phyloP scores from a whole-genome alignment of 2,329 filamentous ascomycete genomes.

The Nothopassalora personata region DNA sequence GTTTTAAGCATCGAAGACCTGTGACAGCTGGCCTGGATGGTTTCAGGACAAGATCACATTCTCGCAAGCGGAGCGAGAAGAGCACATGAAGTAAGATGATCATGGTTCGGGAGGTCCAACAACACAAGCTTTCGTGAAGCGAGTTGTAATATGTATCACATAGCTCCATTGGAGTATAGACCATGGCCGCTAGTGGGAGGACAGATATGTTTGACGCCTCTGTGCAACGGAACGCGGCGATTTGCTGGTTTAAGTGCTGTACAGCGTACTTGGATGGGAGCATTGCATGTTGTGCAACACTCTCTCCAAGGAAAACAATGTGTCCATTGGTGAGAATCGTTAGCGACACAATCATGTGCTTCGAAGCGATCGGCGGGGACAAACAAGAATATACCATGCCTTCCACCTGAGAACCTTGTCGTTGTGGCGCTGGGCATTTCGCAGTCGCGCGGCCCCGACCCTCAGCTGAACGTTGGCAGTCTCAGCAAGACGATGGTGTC shows the following conservation, averaged over 20 bases:
- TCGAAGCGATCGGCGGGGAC: neutral
- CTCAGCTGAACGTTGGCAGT: neutral
- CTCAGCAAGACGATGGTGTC: neutral
- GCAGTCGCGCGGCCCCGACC: neutral
- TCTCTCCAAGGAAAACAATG: neutral
- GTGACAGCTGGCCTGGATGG: neutral
- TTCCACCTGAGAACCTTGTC: no score
- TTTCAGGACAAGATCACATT: neutral
- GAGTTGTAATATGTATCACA: neutral
- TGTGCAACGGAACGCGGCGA: neutral
- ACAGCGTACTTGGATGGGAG: neutral
- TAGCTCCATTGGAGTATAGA: neutral
- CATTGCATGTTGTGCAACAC: neutral
- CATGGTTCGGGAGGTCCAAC: neutral
- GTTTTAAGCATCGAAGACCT: conserved; percentile 10
- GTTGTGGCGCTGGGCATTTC: no score
- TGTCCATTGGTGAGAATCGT: neutral
- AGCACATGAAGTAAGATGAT: neutral
- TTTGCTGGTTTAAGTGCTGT: neutral
- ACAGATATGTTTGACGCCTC: neutral
- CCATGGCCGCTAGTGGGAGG: neutral
- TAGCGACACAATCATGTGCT: neutral
- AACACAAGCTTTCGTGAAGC: neutral
- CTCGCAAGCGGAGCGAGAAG: conserved; percentile 1
- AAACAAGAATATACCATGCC: no score